Base-by-base conservation (phyloP, 2,329 filamentous ascomycete species). In the Septoria petroselini region DNA sequence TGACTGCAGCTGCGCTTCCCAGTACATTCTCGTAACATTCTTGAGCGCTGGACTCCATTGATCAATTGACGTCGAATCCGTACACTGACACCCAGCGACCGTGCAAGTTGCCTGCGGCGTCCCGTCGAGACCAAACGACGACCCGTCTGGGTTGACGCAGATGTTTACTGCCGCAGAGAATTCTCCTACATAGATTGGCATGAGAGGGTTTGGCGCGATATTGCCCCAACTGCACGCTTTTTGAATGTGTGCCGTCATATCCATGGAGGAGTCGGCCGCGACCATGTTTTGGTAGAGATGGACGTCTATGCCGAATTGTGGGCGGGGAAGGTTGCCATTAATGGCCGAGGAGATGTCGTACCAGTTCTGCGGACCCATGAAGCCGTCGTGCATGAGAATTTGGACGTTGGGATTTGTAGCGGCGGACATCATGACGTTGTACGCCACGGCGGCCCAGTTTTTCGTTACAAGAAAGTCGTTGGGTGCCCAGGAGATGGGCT, bases 221-320 rank as follows among this genome's bases (percentile, higher is more conserved):
- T 53, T 57, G 7, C 52, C 43, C 52, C 66, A 65, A 4, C 59
- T 59, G 55, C 73, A 76, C n/a, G 71, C 72, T 33, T 66, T 67
- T 37, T 60, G 55, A 27, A 74, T 67, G 55, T 75, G 73, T 18
- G 69, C 54, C 8, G 62, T 64, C 30, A 72, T 70, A n/a, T n/a
- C 69, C 31, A 70, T 65, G 3, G 53, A 47, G 7, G 68, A 65
- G 53, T 73, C 68, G 4, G 47, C 61, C 3, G 63, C 53, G 3
- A 63, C 67, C 50, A 70, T 69, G 52, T 74, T 69, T 57, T 75
- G 72, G 55, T 74, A 75, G 41, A 73, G 69, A 47, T 74, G 73
- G 0, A 66, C 68, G 47, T 74, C 72, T 34, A 75, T 58, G 30
- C 67, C 70, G 47, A 74, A 72, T 55, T 18, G 45, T 17, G 7